Conservation (phyloP, 352 stramenopile genomes). For the Hyphochytrium catenoides region DNA sequence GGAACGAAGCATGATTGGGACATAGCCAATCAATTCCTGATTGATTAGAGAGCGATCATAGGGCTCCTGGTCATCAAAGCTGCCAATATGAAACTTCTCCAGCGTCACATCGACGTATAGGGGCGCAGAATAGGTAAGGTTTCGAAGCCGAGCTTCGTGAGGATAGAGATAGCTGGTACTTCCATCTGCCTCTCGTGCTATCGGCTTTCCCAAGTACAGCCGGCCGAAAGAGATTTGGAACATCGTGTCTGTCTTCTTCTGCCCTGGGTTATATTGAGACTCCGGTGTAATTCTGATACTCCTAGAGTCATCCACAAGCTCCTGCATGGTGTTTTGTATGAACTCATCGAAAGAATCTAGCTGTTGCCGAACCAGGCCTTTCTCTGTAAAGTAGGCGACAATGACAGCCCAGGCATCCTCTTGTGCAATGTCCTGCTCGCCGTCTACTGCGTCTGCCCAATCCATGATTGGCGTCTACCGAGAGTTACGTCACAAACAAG, state of each 20-base stretch:
- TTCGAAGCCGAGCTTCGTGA: constrained; percentile 91
- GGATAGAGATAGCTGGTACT: constrained; percentile 96
- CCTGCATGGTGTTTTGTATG: constrained; percentile 99
- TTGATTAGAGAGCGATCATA: constrained; percentile 58
- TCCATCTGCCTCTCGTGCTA: constrained; percentile 86
- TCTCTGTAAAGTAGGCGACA: constrained; percentile 97
- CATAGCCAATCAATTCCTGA: constrained; percentile 91
- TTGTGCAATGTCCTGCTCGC: constrained; percentile 77
- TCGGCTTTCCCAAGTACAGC: constrained; percentile 93
- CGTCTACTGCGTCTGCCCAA: constrained; percentile 14
- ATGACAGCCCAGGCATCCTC: constrained; percentile 99
- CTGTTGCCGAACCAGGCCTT: constrained; percentile 97
- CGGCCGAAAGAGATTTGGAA: constrained; percentile 93
- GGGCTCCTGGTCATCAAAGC: constrained; percentile 54
- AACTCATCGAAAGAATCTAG: constrained; percentile 99
- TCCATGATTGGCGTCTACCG: constrained; percentile 3
- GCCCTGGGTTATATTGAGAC: constrained; percentile 81
- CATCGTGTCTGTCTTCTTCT: constrained; percentile 70
- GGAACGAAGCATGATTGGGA: constrained; percentile 94
- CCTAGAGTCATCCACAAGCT: constrained; percentile 91
- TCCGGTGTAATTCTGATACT: constrained; percentile 90
- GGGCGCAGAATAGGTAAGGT: constrained; percentile 95
- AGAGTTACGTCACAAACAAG: background rate
- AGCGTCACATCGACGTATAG: constrained; percentile 96
- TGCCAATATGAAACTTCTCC: constrained; percentile 52